phyloP scores from a whole-genome alignment of 2,329 filamentous ascomycete genomes.

The Fusarium nematophilum region DNA sequence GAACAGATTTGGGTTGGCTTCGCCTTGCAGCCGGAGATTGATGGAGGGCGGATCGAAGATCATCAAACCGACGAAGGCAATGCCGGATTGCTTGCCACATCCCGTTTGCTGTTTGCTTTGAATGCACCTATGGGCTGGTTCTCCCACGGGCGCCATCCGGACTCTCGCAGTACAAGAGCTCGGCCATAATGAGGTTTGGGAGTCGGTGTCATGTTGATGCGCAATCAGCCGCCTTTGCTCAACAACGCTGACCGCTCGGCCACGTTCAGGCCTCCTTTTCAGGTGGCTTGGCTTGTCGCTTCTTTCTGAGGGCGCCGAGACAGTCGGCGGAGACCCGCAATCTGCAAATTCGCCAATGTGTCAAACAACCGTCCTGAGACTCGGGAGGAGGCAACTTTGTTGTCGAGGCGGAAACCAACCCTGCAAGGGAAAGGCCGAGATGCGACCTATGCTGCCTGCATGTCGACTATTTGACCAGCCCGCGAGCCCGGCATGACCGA shows the following conservation, averaged over 20 bases:
- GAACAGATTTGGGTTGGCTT: neutral
- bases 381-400: neutral
- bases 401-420: neutral
- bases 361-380: neutral
- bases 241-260: too few relatives aligned
- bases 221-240: conserved; percentile 7
- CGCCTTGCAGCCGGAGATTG: neutral
- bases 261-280: neutral
- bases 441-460: neutral
- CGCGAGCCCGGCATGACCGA: too few relatives aligned
- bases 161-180: neutral
- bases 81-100: neutral
- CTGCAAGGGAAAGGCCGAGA: conserved; percentile 1
- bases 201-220: neutral
- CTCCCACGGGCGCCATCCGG: neutral
- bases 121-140: neutral
- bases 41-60: neutral
- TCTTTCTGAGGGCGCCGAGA: conserved; percentile 9
- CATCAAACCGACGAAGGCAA: neutral
- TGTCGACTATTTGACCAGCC: neutral
- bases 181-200: neutral
- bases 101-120: conserved; percentile 1
- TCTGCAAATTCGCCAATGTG: conserved; percentile 8
- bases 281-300: neutral
- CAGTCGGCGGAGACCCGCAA: conserved; percentile 8